Conservation (phyloP, 441 rosid species). For the Pelargonium cotyledonis region DNA sequence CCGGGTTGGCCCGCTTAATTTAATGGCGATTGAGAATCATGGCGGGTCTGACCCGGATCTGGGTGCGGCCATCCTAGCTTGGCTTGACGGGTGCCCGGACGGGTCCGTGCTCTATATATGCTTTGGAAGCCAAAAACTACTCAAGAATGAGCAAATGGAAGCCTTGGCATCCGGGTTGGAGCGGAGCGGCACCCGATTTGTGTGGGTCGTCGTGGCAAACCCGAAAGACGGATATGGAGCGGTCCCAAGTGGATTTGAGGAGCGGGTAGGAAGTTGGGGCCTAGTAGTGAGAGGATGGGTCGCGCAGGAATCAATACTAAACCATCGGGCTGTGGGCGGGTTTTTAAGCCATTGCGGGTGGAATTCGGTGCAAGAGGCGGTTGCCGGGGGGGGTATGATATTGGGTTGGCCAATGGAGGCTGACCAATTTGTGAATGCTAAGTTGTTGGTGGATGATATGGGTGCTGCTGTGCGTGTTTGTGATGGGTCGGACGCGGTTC, state of each 20-base stretch:
- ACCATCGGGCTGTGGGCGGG: conserved; percentile 45
- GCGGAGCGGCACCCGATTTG: conserved; percentile 36
- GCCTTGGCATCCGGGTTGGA: conserved; percentile 42
- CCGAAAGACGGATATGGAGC: conserved; percentile 21
- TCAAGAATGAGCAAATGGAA: conserved; percentile 34
- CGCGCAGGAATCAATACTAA: conserved; percentile 41
- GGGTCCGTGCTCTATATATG: conserved; percentile 45
- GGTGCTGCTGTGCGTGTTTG: conserved; percentile 37
- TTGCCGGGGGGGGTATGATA: conserved; percentile 35
- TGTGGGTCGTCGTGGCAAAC: conserved; percentile 45
- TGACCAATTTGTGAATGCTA: conserved; percentile 40
- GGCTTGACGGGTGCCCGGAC: conserved; percentile 45
- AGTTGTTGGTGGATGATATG: conserved; percentile 31
- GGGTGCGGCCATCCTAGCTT: conserved; percentile 18
- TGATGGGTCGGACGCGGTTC: conserved; percentile 39
- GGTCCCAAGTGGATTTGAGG: conserved; percentile 39
- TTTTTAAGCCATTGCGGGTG: conserved; percentile 63
- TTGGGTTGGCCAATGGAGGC: conserved; percentile 60
- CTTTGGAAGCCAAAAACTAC: conserved; percentile 47
- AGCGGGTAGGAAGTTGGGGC: conserved; percentile 31
- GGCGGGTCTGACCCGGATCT: neutral
- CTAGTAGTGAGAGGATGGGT: conserved; percentile 41
- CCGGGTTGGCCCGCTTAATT: conserved; percentile 40
- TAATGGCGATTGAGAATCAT: conserved; percentile 20
- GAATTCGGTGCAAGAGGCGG: conserved; percentile 48